A percentile compares a stretch with the other conserved stretches of the same genome.
Evolutionary conservation across 371 early-diverging fungal species (phyloP).

Genomic region (Mortierella sp.): DNA sequence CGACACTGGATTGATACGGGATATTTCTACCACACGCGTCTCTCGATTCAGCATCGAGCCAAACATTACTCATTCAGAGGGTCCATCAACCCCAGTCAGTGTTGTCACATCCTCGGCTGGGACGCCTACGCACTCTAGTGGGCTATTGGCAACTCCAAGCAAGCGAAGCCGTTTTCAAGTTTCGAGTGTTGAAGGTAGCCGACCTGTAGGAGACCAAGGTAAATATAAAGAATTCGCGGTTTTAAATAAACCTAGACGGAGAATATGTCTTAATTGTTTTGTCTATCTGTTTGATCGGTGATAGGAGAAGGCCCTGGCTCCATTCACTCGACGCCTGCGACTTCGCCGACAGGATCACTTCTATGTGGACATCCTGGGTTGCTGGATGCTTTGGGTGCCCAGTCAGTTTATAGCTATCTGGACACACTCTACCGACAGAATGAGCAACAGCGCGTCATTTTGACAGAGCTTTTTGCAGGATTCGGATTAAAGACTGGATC

Average conservation of each 20-base stretch:
- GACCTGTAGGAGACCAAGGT: slow-evolving; percentile 10
- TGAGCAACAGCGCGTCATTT: slow-evolving; percentile 48
- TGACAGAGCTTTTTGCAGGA: slow-evolving; percentile 38
- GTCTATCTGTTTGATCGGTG: neutral
- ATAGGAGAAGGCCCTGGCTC: slow-evolving; percentile 23
- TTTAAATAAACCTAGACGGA: neutral
- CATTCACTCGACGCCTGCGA: slow-evolving; percentile 24
- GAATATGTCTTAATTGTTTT: neutral
- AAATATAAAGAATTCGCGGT: neutral
- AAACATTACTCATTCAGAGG: neutral
- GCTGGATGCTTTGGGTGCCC: slow-evolving; percentile 22
- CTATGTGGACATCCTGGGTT: slow-evolving; percentile 30
- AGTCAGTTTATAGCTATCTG: slow-evolving; percentile 29
- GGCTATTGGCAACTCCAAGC: slow-evolving; percentile 2
- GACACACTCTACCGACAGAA: slow-evolving; percentile 49
- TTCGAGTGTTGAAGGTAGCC: slow-evolving; percentile 36
- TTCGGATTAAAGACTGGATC: slow-evolving; percentile 32
- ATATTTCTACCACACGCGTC: slow-evolving; percentile 24
- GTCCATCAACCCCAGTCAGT: neutral
- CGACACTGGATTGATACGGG: slow-evolving; percentile 27
- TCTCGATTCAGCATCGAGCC: slow-evolving; percentile 48
- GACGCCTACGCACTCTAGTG: slow-evolving; percentile 6
- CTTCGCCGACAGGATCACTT: slow-evolving; percentile 45
- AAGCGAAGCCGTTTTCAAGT: slow-evolving; percentile 55
- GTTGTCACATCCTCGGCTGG: neutral